These are phyloP conservation scores for Hypericum perforatum DNA, from an alignment of 345 rosid species.

Conservation along the genomic window DNA sequence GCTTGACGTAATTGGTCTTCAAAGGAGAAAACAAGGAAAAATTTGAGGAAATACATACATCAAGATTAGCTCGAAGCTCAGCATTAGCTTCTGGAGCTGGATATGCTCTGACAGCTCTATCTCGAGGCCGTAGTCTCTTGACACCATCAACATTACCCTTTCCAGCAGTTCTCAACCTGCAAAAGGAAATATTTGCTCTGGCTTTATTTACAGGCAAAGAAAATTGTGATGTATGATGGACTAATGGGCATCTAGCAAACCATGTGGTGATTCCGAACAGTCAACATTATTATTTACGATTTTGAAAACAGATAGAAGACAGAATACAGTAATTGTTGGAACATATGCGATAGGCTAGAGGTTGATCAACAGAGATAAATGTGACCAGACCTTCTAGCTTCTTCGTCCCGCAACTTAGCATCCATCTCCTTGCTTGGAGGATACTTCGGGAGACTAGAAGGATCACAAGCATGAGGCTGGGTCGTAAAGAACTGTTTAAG, in stretches of 20 bases:
- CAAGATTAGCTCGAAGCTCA: constrained; percentile 27
- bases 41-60: constrained; percentile 14
- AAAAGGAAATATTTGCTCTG: neutral
- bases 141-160: constrained; percentile 18
- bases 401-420: constrained; percentile 27
- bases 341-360: too few species aligned
- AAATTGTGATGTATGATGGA: neutral
- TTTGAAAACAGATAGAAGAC: too few species aligned
- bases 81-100: constrained; percentile 26
- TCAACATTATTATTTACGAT: too few species aligned
- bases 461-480: constrained; percentile 27
- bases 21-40: neutral
- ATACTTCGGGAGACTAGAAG: constrained; percentile 29
- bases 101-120: constrained; percentile 17
- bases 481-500: constrained; percentile 24
- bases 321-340: too few species aligned
- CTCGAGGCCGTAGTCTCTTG: constrained; percentile 19
- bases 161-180: constrained; percentile 21
- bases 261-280: too few species aligned
- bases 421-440: constrained; percentile 30
- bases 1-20: too few species aligned
- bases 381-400: constrained; percentile 22
- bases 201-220: neutral
- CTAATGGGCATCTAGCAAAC: neutral
- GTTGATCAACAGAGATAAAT: neutral